A percentile compares a stretch with the other conserved stretches of the same genome.
These are phyloP conservation scores for Flaveria robusta DNA, from an alignment of 129 eudicot genomes.

Conservation along the genomic window DNA sequence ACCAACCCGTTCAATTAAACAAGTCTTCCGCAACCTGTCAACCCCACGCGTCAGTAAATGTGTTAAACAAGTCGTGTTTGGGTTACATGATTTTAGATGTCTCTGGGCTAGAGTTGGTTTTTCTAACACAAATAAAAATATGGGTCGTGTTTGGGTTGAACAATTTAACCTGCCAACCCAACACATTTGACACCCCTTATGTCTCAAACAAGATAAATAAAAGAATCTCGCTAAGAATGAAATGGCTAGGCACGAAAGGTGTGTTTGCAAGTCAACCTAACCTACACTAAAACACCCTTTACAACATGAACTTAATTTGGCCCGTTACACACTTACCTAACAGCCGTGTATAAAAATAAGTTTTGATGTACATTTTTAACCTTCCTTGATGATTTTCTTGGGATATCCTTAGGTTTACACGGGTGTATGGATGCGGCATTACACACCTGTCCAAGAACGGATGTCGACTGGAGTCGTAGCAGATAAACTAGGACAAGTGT, in stretches of 20 bases:
- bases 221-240: background rate
- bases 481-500: constrained; percentile 81
- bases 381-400: too few relatives aligned
- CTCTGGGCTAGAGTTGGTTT: too few relatives aligned
- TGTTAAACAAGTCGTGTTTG: too few relatives aligned
- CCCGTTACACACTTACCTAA: background rate
- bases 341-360: background rate
- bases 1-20: too few relatives aligned
- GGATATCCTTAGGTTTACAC: constrained; percentile 69
- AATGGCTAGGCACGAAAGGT: background rate
- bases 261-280: background rate
- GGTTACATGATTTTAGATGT: too few relatives aligned
- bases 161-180: too few relatives aligned
- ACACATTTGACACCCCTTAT: too few relatives aligned
- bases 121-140: too few relatives aligned
- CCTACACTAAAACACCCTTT: background rate
- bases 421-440: constrained; percentile 86
- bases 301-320: background rate
- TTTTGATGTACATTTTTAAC: background rate
- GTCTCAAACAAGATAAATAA: background rate
- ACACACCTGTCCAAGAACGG: constrained; percentile 66
- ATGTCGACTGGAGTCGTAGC: constrained; percentile 40
- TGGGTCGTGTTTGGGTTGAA: too few relatives aligned
- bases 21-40: too few relatives aligned
- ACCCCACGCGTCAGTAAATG: too few relatives aligned